Evolutionary conservation across 2,329 filamentous ascomycete genomes (phyloP).

Genomic region (Hymenoscyphus infarciens): DNA sequence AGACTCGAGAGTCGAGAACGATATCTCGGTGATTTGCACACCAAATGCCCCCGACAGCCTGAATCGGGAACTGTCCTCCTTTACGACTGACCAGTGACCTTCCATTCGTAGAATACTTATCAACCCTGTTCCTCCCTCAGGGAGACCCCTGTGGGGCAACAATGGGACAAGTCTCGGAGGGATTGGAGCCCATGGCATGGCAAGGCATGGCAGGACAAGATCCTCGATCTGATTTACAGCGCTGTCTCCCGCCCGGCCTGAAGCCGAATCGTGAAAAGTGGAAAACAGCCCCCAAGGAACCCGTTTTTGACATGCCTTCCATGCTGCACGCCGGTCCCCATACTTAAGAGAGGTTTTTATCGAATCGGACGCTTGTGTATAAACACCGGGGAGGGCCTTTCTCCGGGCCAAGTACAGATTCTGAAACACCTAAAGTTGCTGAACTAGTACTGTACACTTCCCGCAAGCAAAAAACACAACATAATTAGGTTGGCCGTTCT

Average conservation of each 20-base stretch:
- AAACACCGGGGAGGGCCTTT: background rate
- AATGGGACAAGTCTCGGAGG: background rate
- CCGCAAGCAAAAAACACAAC: background rate
- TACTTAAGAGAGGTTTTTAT: no score
- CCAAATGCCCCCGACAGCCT: slow-evolving; percentile 4
- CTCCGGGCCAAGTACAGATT: background rate
- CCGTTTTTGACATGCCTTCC: background rate
- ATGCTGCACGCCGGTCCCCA: background rate
- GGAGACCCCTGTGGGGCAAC: no score
- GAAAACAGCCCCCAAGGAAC: background rate
- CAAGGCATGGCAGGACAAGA: background rate
- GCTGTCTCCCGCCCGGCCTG: background rate
- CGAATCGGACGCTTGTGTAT: background rate
- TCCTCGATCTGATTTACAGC: background rate
- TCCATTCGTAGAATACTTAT: background rate
- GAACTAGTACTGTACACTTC: background rate
- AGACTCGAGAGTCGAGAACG: no score
- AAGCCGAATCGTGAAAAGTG: background rate
- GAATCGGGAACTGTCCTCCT: background rate
- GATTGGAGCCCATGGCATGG: background rate
- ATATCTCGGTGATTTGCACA: slow-evolving; percentile 7
- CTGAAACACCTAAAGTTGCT: slow-evolving; percentile 1
- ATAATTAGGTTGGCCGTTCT: no score
- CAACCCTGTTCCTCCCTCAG: background rate
- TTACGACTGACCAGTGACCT: background rate